Evolutionary conservation across 495 filamentous ascomycete species (phyloP), one percentile per base, ranked within the genome.

Genomic region (Rhypophila decipiens): DNA sequence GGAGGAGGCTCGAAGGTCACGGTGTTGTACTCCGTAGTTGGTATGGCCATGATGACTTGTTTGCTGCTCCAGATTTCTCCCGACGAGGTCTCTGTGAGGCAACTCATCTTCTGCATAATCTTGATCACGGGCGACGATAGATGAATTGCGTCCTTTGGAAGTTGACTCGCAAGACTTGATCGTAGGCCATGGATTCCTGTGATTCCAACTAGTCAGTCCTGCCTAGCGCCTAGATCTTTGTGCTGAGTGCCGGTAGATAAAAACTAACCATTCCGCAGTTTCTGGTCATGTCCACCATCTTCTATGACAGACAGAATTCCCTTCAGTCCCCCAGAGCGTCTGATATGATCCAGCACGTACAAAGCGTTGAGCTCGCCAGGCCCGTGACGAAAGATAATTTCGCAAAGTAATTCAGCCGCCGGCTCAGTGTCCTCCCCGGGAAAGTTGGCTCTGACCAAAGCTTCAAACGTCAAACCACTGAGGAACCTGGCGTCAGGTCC

Each of bases 261-360:
- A 17, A 23, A n/a, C 49, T 51, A 8, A 46, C 68, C 68, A 18
- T 60, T 60, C 17, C 75, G 49, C 4, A 76, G 65, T 0, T 73
- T 58, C 21, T 75, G 58, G 44, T 73, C 60, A 42, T 76, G 73
- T 0, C 59, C 74, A 0, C 74, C 75, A 33, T 65, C 40, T 18
- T 64, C 61, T 2, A 55, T 31, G 42, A 75, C 71, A 0, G 72
- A 73, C 0, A 62, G 48, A 44, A 77, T 60, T n/a, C 63, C 53
- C 15, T 68, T 31, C 4, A 78, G 47, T 0, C 74, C 73, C 1
- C 63, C 64, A 2, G 68, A 67, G 20, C 60, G 61, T 45, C 66
- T 64, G 60, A 67, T 69, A 55, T 78, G 76, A 38, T 72, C 64
- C n/a, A 80, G 54, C 51, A 77, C 70, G 46, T 58, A 79, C 0